phyloP scores from a whole-genome alignment of 768 basidiomycete species.

The Amanita exitialis region DNA sequence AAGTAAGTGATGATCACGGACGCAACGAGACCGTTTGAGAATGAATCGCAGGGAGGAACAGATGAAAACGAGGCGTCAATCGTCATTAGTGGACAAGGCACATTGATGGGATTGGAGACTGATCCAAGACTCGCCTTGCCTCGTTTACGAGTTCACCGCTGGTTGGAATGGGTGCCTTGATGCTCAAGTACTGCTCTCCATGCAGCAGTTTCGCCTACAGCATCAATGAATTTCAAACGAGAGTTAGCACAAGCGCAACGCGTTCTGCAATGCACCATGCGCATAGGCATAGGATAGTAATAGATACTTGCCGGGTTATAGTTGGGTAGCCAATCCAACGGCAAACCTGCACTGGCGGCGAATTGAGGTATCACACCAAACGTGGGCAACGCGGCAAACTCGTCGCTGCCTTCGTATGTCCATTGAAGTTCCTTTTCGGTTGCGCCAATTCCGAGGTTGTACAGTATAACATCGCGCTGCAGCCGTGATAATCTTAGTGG shows the following conservation, averaged over 20 bases:
- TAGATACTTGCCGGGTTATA: conserved; percentile 68
- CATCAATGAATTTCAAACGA: neutral
- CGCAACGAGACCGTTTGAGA: neutral
- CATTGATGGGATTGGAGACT: neutral
- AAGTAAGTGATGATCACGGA: neutral
- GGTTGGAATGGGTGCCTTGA: conserved; percentile 82
- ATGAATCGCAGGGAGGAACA: neutral
- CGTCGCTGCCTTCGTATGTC: conserved; percentile 83
- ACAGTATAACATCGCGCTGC: conserved; percentile 80
- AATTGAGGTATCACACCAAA: conserved; percentile 96
- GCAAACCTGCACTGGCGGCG: conserved; percentile 49
- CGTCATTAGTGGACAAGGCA: neutral
- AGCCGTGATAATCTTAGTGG: neutral
- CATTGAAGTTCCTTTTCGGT: conserved; percentile 88
- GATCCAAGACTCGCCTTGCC: conserved; percentile 44
- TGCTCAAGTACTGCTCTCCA: conserved; percentile 90
- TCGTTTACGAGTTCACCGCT: conserved; percentile 70
- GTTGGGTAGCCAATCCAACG: conserved; percentile 87
- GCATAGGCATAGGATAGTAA: neutral
- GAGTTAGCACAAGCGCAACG: neutral
- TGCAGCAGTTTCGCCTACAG: conserved; percentile 91
- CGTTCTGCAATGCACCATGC: neutral
- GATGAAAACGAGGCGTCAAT: neutral
- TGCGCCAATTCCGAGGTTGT: conserved; percentile 93
- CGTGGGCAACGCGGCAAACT: conserved; percentile 81